phyloP scores from a whole-genome alignment of 2,329 filamentous ascomycete genomes.

The Pseudopithomyces maydicus region DNA sequence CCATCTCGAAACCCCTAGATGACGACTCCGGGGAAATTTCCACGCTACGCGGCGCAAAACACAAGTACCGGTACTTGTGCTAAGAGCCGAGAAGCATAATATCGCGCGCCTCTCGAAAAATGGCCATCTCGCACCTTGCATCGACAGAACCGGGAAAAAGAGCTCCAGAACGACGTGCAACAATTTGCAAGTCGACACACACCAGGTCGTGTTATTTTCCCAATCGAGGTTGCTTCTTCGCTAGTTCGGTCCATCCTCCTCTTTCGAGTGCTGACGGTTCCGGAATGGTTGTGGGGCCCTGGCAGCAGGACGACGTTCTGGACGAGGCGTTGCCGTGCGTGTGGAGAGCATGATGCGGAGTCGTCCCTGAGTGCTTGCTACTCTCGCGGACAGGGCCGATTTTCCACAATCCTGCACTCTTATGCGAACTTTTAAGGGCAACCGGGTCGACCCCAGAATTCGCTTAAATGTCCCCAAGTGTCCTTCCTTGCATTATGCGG shows the following conservation, averaged over 20 bases:
- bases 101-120: not conserved
- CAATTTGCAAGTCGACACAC: too few relatives aligned
- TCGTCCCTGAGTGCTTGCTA: constrained; percentile 33
- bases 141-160: too few relatives aligned
- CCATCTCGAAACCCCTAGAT: constrained; percentile 12
- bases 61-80: not conserved
- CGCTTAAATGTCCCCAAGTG: constrained; percentile 14
- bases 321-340: constrained; percentile 13
- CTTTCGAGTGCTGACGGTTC: constrained; percentile 16
- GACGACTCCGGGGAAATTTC: constrained; percentile 1
- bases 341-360: constrained; percentile 27
- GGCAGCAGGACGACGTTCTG: constrained; percentile 20
- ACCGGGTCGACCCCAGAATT: constrained; percentile 14
- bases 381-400: constrained; percentile 31
- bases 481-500: constrained; percentile 22
- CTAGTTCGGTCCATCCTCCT: too few relatives aligned
- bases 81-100: not conserved
- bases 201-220: too few relatives aligned
- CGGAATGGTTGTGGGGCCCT: constrained; percentile 20
- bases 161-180: too few relatives aligned
- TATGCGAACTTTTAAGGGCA: constrained; percentile 25
- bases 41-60: constrained; percentile 1
- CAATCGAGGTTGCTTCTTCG: too few relatives aligned
- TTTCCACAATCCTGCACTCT: constrained; percentile 29
- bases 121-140: too few relatives aligned